A percentile compares a stretch with the other conserved stretches of the same genome.
Conservation (phyloP, 163 green algal genomes). For the Coccomyxa subellipsoidea region DNA sequence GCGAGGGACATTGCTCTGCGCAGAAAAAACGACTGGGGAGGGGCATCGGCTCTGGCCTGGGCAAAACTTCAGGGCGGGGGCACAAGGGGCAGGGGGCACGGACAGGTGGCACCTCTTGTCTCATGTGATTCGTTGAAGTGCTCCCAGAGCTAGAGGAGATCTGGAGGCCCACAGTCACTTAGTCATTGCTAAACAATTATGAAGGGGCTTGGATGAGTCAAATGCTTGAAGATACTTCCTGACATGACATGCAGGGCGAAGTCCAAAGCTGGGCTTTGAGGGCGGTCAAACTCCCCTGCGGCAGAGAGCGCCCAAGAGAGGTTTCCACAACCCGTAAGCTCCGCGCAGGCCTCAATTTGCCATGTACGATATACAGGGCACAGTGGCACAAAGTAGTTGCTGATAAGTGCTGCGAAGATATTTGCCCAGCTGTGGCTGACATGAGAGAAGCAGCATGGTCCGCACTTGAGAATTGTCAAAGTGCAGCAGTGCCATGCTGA, state of each 20-base stretch:
- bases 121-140: neutral
- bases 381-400: neutral
- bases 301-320: constrained; percentile 57
- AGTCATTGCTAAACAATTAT: too few relatives aligned
- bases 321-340: constrained; percentile 68
- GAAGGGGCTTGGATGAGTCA: too few relatives aligned
- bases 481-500: neutral
- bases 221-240: too few relatives aligned
- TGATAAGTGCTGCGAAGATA: neutral
- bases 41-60: constrained; percentile 73
- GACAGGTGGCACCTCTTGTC: constrained; percentile 19
- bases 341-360: neutral
- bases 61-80: constrained; percentile 79
- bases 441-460: neutral
- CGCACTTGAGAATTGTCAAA: neutral
- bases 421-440: neutral
- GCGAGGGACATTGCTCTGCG: neutral
- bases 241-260: constrained; percentile 37
- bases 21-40: constrained; percentile 62
- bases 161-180: too few relatives aligned
- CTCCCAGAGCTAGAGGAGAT: too few relatives aligned
- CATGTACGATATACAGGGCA: neutral
- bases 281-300: constrained; percentile 77
- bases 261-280: constrained; percentile 68
- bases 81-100: constrained; percentile 86